These are phyloP conservation scores for Alternaria ventricosa DNA, from an alignment of 2,329 filamentous ascomycete genomes.

Conservation along the genomic window DNA sequence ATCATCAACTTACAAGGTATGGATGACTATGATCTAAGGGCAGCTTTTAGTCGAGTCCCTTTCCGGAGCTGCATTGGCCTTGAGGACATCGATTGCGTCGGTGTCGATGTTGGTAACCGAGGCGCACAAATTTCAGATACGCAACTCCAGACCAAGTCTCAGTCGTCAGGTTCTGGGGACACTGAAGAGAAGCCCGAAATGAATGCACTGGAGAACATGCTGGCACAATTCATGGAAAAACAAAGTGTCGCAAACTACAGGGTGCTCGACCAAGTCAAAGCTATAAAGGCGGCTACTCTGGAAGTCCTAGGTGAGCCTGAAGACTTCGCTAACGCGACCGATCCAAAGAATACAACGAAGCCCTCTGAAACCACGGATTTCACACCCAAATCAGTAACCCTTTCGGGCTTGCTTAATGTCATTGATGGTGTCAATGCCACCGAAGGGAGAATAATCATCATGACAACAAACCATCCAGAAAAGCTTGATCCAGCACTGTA, in stretches of 20 bases:
- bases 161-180: not conserved
- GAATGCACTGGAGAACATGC: not conserved
- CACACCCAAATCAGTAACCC: slow-evolving; percentile 42
- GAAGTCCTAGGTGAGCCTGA: not conserved
- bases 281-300: not conserved
- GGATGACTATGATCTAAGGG: slow-evolving; percentile 12
- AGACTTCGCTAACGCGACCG: slow-evolving; percentile 9
- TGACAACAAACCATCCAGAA: slow-evolving; percentile 79
- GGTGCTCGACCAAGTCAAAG: not conserved
- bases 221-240: not conserved
- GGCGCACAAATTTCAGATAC: slow-evolving; percentile 30
- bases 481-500: slow-evolving; percentile 74
- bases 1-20: slow-evolving; percentile 30
- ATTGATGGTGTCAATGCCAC: slow-evolving; percentile 80
- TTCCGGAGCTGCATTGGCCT: slow-evolving; percentile 16
- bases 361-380: not conserved
- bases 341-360: not conserved
- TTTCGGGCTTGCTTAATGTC: slow-evolving; percentile 79
- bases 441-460: slow-evolving; percentile 77
- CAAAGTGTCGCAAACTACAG: not conserved
- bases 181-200: not conserved
- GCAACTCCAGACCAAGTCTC: not conserved
- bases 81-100: slow-evolving; percentile 27
- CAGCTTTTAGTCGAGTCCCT: slow-evolving; percentile 15
- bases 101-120: slow-evolving; percentile 7